A percentile compares a stretch with the other conserved stretches of the same genome.
These are phyloP conservation scores for Coniferiporia sulphurascens DNA, from an alignment of 1,284 basidiomycete genomes.

Conservation along the genomic window DNA sequence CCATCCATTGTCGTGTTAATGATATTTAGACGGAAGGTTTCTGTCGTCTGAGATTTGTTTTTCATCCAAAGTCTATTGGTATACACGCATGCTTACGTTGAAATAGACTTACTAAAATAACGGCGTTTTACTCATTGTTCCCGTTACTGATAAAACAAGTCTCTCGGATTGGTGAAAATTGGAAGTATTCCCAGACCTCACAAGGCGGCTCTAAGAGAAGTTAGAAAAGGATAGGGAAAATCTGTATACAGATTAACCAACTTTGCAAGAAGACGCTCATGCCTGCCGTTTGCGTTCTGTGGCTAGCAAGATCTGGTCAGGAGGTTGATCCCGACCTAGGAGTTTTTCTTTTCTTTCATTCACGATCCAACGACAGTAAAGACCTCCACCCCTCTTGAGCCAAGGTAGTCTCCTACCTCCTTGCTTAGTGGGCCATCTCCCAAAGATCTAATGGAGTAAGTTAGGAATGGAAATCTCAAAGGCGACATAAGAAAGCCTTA, in stretches of 20 bases:
- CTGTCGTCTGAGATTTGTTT: conserved; percentile 9
- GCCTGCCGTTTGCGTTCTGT: conserved; percentile 9
- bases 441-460: conserved; percentile 24
- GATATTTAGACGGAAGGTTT: conserved; percentile 9
- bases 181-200: too few species aligned
- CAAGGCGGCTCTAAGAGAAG: too few species aligned
- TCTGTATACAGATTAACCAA: too few species aligned
- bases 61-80: background rate
- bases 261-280: too few species aligned
- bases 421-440: conserved; percentile 29
- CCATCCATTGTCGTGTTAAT: conserved; percentile 28
- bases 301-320: background rate
- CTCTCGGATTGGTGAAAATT: too few species aligned
- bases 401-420: too few species aligned
- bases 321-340: background rate
- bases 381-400: conserved; percentile 22
- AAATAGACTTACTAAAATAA: too few species aligned
- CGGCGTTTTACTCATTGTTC: too few species aligned
- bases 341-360: background rate
- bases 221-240: too few species aligned
- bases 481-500: too few species aligned
- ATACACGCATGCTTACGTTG: background rate
- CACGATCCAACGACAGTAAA: conserved; percentile 8
- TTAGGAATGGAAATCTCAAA: background rate
- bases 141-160: too few species aligned